Evolutionary conservation across 345 rosid species (phyloP).

Genomic region (Raphanus sativus): DNA sequence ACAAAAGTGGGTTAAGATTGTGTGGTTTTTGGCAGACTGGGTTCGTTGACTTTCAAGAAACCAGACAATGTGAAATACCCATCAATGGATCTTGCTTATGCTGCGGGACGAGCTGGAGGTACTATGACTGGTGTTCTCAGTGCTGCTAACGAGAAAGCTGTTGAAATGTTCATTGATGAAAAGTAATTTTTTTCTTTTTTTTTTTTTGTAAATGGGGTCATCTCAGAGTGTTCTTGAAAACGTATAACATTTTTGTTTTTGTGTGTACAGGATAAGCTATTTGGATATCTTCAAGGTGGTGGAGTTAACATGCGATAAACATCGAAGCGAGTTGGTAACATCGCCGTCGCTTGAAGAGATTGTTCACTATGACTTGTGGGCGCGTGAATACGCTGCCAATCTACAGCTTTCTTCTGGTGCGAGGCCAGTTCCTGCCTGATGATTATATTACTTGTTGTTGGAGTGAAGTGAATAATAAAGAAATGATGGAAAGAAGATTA

Average conservation of each 20-base stretch:
- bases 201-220: not conserved
- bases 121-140: conserved; percentile 99
- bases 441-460: not conserved
- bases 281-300: conserved; percentile 92
- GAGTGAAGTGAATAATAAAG: not conserved
- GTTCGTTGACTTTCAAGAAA: conserved; percentile 81
- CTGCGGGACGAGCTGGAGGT: conserved; percentile 98
- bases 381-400: conserved; percentile 65
- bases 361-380: conserved; percentile 88
- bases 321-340: conserved; percentile 62
- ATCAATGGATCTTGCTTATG: conserved; percentile 90
- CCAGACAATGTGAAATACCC: conserved; percentile 92
- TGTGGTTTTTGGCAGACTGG: conserved; percentile 58
- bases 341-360: conserved; percentile 87
- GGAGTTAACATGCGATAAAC: conserved; percentile 80
- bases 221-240: not conserved
- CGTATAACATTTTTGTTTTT: not conserved
- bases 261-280: conserved; percentile 67
- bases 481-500: not conserved
- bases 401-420: conserved; percentile 47
- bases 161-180: conserved; percentile 78
- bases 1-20: not conserved
- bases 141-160: conserved; percentile 92
- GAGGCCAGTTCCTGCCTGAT: conserved; percentile 48
- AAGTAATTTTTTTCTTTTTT: conserved; percentile 50